Percentiles rank a stretch among this genome's conserved stretches.
These are phyloP conservation scores for Primulina tabacum DNA, from an alignment of 257 asterid species.

Conservation along the genomic window DNA sequence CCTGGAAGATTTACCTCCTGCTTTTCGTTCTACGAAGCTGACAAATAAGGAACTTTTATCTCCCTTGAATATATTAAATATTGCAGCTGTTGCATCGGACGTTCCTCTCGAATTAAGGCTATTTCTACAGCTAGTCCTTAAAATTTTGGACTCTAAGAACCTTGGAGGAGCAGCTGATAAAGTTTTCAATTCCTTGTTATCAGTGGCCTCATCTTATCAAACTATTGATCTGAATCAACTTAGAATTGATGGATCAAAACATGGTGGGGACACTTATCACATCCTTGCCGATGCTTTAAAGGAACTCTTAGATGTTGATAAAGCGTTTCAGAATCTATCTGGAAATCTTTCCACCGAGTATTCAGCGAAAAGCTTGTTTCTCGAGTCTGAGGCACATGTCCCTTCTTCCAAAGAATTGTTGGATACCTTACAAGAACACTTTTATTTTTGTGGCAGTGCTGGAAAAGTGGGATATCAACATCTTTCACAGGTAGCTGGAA, in stretches of 20 bases:
- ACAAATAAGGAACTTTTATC: slow-evolving; percentile 64
- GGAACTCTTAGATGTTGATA: slow-evolving; percentile 56
- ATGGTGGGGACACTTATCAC: slow-evolving; percentile 35
- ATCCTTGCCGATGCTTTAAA: slow-evolving; percentile 52
- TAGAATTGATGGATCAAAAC: slow-evolving; percentile 26
- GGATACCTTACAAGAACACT: slow-evolving; percentile 45
- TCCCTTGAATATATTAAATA: slow-evolving; percentile 59
- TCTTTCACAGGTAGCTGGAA: slow-evolving; percentile 61
- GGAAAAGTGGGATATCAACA: slow-evolving; percentile 45
- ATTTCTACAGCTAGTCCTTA: slow-evolving; percentile 47
- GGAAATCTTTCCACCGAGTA: slow-evolving; percentile 40
- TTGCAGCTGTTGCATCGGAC: slow-evolving; percentile 41
- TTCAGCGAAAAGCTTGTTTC: slow-evolving; percentile 42
- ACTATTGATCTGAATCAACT: slow-evolving; percentile 34
- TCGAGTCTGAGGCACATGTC: slow-evolving; percentile 47
- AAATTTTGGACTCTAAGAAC: slow-evolving; percentile 50
- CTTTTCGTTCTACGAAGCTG: slow-evolving; percentile 58
- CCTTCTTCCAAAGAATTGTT: slow-evolving; percentile 68
- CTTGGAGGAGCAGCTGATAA: slow-evolving; percentile 50
- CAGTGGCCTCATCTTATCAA: slow-evolving; percentile 49
- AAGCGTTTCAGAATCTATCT: slow-evolving; percentile 38
- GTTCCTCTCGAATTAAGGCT: slow-evolving; percentile 60
- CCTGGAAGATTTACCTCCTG: slow-evolving; percentile 90
- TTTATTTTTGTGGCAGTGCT: slow-evolving; percentile 36
- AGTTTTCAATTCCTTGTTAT: slow-evolving; percentile 51